Conservation (phyloP, 768 basidiomycete genomes). For the Hericium erinaceus region DNA sequence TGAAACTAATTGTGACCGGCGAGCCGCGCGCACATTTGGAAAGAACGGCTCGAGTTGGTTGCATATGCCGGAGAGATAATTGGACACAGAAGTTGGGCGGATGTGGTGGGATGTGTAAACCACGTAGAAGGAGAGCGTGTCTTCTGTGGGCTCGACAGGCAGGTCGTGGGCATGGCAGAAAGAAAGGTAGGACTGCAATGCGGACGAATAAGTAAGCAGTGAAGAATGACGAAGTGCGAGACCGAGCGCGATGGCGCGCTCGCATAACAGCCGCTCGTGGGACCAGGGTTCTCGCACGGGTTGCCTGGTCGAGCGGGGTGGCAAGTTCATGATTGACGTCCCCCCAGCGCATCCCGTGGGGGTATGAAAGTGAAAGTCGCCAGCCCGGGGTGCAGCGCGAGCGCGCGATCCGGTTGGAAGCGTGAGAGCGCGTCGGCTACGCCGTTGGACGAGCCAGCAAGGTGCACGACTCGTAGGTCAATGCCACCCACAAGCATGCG, state of each 20-base stretch:
- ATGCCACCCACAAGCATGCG: conserved; percentile 4
- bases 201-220: conserved; percentile 20
- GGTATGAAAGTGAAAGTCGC: conserved; percentile 6
- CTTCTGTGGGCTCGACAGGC: conserved; percentile 26
- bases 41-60: conserved; percentile 23
- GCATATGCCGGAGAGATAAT: conserved; percentile 31
- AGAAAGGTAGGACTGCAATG: conserved; percentile 28
- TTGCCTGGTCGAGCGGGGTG: conserved; percentile 18
- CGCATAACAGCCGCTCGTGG: conserved; percentile 21
- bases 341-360: conserved; percentile 20
- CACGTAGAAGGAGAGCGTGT: conserved; percentile 28
- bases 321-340: conserved; percentile 11
- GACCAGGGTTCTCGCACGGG: conserved; percentile 27
- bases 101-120: conserved; percentile 30
- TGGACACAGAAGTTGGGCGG: conserved; percentile 24
- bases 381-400: background rate
- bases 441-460: conserved; percentile 16
- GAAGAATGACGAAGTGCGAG: conserved; percentile 20
- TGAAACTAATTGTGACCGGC: conserved; percentile 17
- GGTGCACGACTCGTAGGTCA: conserved; percentile 16
- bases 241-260: conserved; percentile 25
- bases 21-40: conserved; percentile 18
- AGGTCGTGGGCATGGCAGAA: conserved; percentile 25
- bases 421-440: conserved; percentile 19
- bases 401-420: background rate